Base-by-base conservation (phyloP, 2,329 filamentous ascomycete species). In the Paraphoma sp. region DNA sequence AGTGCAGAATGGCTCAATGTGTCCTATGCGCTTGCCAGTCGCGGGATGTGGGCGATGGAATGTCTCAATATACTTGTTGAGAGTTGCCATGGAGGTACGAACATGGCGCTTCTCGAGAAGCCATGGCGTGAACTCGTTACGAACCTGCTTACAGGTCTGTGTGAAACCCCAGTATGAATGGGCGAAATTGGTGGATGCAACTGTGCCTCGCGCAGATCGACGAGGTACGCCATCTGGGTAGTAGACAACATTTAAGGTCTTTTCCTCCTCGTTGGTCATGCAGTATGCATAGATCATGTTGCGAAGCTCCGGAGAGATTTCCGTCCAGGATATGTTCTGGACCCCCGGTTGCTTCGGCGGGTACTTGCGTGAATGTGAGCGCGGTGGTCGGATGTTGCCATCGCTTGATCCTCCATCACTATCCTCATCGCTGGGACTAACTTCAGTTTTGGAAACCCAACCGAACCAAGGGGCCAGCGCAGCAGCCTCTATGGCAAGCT, bases 121-220 rank as follows among this genome's bases (percentile, higher is more conserved):
- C 51, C 55, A 58, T 10, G 51, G 48, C 6, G 47, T 54, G 18
- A 58, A 45, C 17, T 58, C 55, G 1, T 45, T 10, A 2, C 51
- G 55, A 11, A 50, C 23, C 17, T 47, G 42, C 17, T 9, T 29
- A 33, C 51, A 54, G 4, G 16, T 51, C 40, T 57, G 55, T 10
- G 55, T 57, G 30, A 57, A 46, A 11, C 51, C 51, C 55, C 55
- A 57, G 18, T 30, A 51, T 4, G 55, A 57, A n/a, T 51, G 51
- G 30, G 55, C 46, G 8, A 57, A 57, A 38, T 54, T 57, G 18
- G 51, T 48, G 3, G 30, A 36, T 10, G 36, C 46, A 8, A 23
- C 14, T 8, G 33, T 40, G 38, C 51, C 55, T 9, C 54, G 55
- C 4, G 43, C 44, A 1, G 55, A 54, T 11, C 55, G 55, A 2